These are phyloP conservation scores for Fusarium verrucosum DNA, from an alignment of 2,329 filamentous ascomycete species.

Conservation along the genomic window DNA sequence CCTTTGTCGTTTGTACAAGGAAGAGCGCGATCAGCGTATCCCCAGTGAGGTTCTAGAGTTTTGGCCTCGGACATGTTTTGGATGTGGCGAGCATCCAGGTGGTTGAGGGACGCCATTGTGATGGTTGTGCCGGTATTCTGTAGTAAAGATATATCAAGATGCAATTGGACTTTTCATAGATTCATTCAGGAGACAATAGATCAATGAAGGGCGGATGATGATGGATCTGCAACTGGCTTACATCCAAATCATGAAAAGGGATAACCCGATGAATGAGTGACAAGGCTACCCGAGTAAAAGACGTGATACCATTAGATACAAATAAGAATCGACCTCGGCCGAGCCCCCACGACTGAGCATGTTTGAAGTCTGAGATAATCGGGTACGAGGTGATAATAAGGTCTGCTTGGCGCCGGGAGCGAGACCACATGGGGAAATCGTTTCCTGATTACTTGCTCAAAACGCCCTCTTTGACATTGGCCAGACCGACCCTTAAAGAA, in stretches of 20 bases:
- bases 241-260: conserved; percentile 9
- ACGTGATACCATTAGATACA: conserved; percentile 36
- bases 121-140: neutral
- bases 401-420: conserved; percentile 32
- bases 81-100: conserved; percentile 50
- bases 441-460: conserved; percentile 40
- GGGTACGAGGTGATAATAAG: conserved; percentile 7
- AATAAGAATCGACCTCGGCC: conserved; percentile 36
- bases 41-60: conserved; percentile 56
- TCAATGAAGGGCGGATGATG: neutral
- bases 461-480: conserved; percentile 13
- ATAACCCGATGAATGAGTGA: conserved; percentile 6
- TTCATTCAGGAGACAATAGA: neutral
- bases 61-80: conserved; percentile 53
- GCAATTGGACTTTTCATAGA: neutral
- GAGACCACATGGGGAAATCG: conserved; percentile 35
- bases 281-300: conserved; percentile 8
- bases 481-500: conserved; percentile 18
- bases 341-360: conserved; percentile 32
- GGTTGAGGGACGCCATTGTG: conserved; percentile 32
- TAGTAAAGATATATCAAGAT: neutral
- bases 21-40: conserved; percentile 56
- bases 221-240: conserved; percentile 8
- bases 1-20: conserved; percentile 58
- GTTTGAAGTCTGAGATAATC: conserved; percentile 23